Conservation (phyloP, 2,329 filamentous ascomycete genomes). For the Neofusicoccum parvum region DNA sequence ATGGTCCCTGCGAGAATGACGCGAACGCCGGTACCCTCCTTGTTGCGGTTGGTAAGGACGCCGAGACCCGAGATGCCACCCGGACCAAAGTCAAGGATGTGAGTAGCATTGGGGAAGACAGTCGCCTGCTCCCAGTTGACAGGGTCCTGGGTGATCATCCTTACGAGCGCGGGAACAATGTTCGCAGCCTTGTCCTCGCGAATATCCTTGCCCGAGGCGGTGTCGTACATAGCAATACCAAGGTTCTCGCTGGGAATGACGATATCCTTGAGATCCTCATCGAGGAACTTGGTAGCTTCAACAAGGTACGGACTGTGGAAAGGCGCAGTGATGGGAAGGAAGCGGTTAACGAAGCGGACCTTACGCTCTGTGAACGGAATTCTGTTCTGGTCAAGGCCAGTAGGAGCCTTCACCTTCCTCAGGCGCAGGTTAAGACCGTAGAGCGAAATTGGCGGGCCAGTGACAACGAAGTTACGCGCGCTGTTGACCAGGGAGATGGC, state of each 20-base stretch:
- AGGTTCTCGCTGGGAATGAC: slow-evolving; percentile 73
- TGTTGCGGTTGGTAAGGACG: slow-evolving; percentile 96
- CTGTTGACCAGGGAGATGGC: slow-evolving; percentile 95
- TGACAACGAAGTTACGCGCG: slow-evolving; percentile 94
- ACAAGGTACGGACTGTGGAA: slow-evolving; percentile 96
- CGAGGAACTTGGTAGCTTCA: slow-evolving; percentile 78
- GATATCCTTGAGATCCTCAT: slow-evolving; percentile 84
- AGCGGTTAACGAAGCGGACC: slow-evolving; percentile 93
- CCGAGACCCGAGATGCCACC: slow-evolving; percentile 96
- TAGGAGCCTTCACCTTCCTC: slow-evolving; percentile 95
- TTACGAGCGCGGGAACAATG: slow-evolving; percentile 81
- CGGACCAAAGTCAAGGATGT: slow-evolving; percentile 94
- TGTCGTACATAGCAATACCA: slow-evolving; percentile 86
- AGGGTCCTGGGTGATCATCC: slow-evolving; percentile 90
- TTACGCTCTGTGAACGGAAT: slow-evolving; percentile 96
- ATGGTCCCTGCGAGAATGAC: slow-evolving; percentile 95
- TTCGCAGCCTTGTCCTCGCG: slow-evolving; percentile 69
- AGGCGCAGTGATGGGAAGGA: slow-evolving; percentile 94
- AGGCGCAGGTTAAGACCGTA: slow-evolving; percentile 95
- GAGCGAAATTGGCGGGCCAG: slow-evolving; percentile 90
- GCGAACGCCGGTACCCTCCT: slow-evolving; percentile 95
- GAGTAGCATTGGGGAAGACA: slow-evolving; percentile 84
- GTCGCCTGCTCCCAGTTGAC: slow-evolving; percentile 98
- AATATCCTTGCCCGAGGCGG: slow-evolving; percentile 83
- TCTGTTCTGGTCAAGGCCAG: slow-evolving; percentile 93